A percentile compares a stretch with the other conserved stretches of the same genome.
Evolutionary conservation across 768 basidiomycete species (phyloP).

Genomic region (Paxillus involutus): DNA sequence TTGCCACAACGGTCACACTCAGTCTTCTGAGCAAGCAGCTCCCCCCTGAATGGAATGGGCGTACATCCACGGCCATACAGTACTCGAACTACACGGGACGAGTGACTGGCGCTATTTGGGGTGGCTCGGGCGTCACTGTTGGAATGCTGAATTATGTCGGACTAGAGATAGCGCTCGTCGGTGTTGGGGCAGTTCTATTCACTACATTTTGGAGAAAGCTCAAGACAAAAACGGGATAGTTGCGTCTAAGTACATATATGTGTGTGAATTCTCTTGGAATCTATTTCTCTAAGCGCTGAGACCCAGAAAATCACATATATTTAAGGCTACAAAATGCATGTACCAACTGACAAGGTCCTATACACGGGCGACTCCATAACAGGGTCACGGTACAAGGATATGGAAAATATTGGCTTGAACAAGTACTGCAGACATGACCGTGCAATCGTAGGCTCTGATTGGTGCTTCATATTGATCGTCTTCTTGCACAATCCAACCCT

Average conservation of each 20-base stretch:
- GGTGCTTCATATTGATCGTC: too few relatives aligned
- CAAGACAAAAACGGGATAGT: slow-evolving; percentile 62
- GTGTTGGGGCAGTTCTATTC: slow-evolving; percentile 55
- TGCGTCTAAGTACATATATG: background rate
- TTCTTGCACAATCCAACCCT: too few relatives aligned
- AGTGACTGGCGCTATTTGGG: slow-evolving; percentile 66
- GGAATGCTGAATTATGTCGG: slow-evolving; percentile 64
- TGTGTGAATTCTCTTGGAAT: background rate
- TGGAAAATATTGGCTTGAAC: too few relatives aligned
- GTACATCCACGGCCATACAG: slow-evolving; percentile 58
- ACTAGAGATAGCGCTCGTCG: slow-evolving; percentile 59
- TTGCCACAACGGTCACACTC: slow-evolving; percentile 68
- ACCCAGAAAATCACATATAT: too few relatives aligned
- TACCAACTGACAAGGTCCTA: too few relatives aligned
- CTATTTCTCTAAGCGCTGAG: background rate
- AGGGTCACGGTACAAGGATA: too few relatives aligned
- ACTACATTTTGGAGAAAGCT: slow-evolving; percentile 58
- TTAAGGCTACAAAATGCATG: too few relatives aligned
- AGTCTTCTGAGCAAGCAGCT: slow-evolving; percentile 69
- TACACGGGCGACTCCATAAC: too few relatives aligned
- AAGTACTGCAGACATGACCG: too few relatives aligned
- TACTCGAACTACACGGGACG: slow-evolving; percentile 71
- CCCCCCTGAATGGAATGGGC: slow-evolving; percentile 59
- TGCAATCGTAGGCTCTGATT: too few relatives aligned
- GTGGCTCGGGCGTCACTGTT: slow-evolving; percentile 52